phyloP scores from a whole-genome alignment of 306 rosid genomes.

The Cicer arietinum region DNA sequence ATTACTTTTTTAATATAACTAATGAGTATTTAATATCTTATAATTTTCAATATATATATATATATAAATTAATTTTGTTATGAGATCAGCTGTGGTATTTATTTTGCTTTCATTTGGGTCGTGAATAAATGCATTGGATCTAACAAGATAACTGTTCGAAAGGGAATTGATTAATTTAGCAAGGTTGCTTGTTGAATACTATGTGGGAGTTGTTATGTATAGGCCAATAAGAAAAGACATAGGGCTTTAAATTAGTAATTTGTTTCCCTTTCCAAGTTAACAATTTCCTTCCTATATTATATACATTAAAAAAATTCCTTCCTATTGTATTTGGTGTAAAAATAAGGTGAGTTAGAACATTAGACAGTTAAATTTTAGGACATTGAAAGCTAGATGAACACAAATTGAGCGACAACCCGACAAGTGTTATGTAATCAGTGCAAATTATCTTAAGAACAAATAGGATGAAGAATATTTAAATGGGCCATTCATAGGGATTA shows the following conservation, averaged over 20 bases:
- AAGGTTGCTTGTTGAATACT: neutral
- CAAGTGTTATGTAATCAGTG: neutral
- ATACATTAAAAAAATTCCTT: neutral
- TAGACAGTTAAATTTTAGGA: neutral
- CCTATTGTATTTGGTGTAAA: neutral
- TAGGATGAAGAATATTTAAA: slow-evolving; percentile 5
- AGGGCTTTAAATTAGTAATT: neutral
- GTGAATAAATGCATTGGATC: neutral
- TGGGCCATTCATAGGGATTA: neutral
- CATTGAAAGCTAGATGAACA: neutral
- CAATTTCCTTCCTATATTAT: neutral
- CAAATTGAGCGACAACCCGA: neutral
- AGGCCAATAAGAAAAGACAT: too few species aligned
- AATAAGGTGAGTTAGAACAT: neutral
- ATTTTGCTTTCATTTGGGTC: neutral
- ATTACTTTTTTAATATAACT: too few species aligned
- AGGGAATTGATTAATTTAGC: neutral
- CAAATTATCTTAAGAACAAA: neutral
- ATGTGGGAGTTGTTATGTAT: neutral
- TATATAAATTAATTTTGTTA: too few species aligned
- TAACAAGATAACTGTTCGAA: neutral
- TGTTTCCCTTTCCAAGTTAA: slow-evolving; percentile 20
- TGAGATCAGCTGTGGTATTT: neutral
- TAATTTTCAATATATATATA: too few species aligned
- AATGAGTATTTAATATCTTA: too few species aligned